Evolutionary conservation across 805 yeast species (phyloP).

Genomic region (Kodamaea fukazawae): DNA sequence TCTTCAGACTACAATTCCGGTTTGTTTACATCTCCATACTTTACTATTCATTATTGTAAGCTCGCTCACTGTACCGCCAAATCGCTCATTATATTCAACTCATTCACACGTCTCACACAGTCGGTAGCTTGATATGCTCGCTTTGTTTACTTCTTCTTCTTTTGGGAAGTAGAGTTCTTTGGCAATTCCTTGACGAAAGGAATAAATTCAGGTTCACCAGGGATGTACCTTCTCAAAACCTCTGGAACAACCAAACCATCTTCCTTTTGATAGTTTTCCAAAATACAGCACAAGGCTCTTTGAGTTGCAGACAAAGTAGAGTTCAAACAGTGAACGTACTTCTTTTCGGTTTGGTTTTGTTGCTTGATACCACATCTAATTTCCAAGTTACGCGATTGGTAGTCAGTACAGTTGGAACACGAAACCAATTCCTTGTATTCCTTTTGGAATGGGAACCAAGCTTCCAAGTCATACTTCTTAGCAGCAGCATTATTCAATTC

Average conservation of each 20-base stretch:
- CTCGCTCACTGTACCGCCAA: no score
- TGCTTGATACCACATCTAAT: slow-evolving; percentile 98
- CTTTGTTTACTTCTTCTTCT: slow-evolving; percentile 47
- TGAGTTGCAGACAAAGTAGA: slow-evolving; percentile 97
- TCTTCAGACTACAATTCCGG: no score
- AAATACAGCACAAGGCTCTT: slow-evolving; percentile 95
- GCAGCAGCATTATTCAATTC: slow-evolving; percentile 99
- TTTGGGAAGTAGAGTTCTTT: slow-evolving; percentile 85
- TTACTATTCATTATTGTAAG: no score
- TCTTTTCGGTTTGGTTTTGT: slow-evolving; percentile 92
- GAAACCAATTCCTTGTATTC: slow-evolving; percentile 98
- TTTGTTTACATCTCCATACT: no score
- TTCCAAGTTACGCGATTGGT: slow-evolving; percentile 97
- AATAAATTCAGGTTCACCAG: slow-evolving; percentile 97
- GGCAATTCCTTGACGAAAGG: slow-evolving; percentile 90
- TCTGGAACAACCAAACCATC: slow-evolving; percentile 93
- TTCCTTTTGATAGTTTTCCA: slow-evolving; percentile 97
- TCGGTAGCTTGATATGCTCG: no score
- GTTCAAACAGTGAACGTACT: slow-evolving; percentile 97
- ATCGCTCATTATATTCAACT: no score
- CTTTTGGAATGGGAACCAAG: slow-evolving; percentile 99
- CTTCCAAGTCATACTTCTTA: slow-evolving; percentile 97
- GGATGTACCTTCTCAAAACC: slow-evolving; percentile 92
- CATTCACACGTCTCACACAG: no score
- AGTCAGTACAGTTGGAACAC: slow-evolving; percentile 98